These are phyloP conservation scores for Russula abietina DNA, from an alignment of 768 basidiomycete genomes.

Conservation along the genomic window DNA sequence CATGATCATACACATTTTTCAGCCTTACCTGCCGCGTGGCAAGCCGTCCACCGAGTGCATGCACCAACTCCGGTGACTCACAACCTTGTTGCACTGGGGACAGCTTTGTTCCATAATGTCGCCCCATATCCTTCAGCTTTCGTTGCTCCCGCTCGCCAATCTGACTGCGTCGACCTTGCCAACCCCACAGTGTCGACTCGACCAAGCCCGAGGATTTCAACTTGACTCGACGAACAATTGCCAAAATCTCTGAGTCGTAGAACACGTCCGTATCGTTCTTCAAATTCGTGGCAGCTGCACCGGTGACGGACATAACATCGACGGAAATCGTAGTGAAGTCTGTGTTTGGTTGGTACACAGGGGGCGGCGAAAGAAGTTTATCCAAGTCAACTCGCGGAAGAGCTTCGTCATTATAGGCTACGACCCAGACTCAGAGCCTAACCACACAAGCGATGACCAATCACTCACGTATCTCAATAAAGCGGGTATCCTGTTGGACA, in stretches of 20 bases:
- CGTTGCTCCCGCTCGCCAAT: constrained; percentile 55
- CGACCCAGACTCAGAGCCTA: neutral
- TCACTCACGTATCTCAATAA: constrained; percentile 34
- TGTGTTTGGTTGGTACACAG: constrained; percentile 28
- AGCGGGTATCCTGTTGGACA: neutral
- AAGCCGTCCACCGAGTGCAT: constrained; percentile 61
- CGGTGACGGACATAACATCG: constrained; percentile 58
- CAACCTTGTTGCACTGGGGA: constrained; percentile 48
- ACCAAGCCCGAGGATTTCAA: constrained; percentile 59
- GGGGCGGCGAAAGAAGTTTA: constrained; percentile 35
- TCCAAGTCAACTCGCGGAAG: constrained; percentile 47
- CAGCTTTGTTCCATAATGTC: constrained; percentile 57
- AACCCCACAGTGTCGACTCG: constrained; percentile 67
- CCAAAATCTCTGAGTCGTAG: constrained; percentile 67
- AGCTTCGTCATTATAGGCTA: constrained; percentile 35
- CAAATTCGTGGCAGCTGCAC: constrained; percentile 43
- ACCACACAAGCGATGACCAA: constrained; percentile 2
- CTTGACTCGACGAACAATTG: constrained; percentile 65
- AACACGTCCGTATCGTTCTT: constrained; percentile 48
- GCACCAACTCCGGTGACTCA: constrained; percentile 59
- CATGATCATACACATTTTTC: constrained; percentile 26
- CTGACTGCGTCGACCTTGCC: constrained; percentile 55
- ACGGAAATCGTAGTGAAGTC: constrained; percentile 60
- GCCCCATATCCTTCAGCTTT: constrained; percentile 65
- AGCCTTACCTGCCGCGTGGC: constrained; percentile 62